Evolutionary conservation across 192 early-diverging fungal species (phyloP), one percentile per base, ranked within the genome.

Genomic region (Umbelopsis sp.): DNA sequence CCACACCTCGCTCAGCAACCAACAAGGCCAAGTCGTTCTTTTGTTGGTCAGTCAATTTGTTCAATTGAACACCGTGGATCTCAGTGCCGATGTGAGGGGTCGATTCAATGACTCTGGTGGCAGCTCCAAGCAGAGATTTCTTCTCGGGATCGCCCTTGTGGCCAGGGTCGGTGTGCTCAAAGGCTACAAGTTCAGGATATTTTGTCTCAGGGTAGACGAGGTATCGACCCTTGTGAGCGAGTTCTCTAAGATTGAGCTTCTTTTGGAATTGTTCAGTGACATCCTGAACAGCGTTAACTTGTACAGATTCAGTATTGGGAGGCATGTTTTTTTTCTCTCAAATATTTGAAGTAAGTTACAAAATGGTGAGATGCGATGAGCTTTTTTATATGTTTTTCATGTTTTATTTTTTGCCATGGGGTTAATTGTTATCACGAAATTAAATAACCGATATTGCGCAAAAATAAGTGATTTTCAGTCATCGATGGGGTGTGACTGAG

Each of bases 61-160:
- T 48, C 33, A 80, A 69, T 64, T 73, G 73, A 47, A 80, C 41
- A 30, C 78, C 78, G 23, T 65, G 66, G 25, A 80, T 47, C n/a
- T 78, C 76, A 7, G 78, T 80, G 37, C 78, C 78, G 27, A 80
- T 78, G 67, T 70, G n/a, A 70, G 72, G 71, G 30, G 71, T 75
- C 1, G 73, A 22, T 22, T 77, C 65, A 52, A 65, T 20, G 64
- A 78, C 66, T 6, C 67, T 49, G 58, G 66, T 64, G 20, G 74
- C 77, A 27, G 55, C 51, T 1, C 67, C 47, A 3, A 71, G 66
- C n/a, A 78, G n/a, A 27, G 77, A 65, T 1, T 55, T 35, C 64
- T 78, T 78, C 33, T 48, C 66, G 3, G 77, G 68, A 46, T 78
- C 77, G 22, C 50, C 77, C 3, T 51, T 55, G 46, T 55, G 58